phyloP scores from a whole-genome alignment of 2,329 filamentous ascomycete species.

The Trichoderma endophyticum region DNA sequence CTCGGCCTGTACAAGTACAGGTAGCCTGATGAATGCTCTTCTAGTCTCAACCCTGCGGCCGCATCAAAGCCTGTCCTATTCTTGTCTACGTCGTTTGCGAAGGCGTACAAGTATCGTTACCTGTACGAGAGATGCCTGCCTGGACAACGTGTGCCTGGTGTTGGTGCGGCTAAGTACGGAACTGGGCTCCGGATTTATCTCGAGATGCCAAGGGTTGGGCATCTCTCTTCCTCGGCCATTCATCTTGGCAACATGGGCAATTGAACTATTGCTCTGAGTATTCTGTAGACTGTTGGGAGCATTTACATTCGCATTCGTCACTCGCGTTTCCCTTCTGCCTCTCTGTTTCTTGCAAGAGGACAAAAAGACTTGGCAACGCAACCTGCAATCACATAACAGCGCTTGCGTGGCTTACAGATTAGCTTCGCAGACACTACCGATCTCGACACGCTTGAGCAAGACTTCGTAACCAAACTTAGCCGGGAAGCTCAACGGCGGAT shows the following conservation, averaged over 20 bases:
- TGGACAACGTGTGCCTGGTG: not conserved
- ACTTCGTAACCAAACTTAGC: not conserved
- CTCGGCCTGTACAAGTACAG: not conserved
- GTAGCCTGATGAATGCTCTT: not conserved
- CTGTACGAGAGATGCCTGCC: not conserved
- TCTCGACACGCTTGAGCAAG: not conserved
- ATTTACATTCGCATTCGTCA: not conserved
- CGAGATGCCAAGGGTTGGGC: not conserved
- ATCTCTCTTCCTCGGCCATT: not conserved
- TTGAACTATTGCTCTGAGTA: not conserved
- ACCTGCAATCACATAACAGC: not conserved
- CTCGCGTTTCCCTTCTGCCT: not conserved
- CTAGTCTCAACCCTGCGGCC: not conserved
- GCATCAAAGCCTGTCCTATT: not conserved
- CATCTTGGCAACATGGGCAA: not conserved
- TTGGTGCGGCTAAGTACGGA: not conserved
- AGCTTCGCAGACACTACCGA: not conserved
- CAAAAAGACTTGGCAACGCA: not conserved
- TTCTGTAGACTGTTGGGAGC: not conserved
- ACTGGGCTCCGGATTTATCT: not conserved
- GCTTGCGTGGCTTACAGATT: not conserved
- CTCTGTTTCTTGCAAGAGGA: not conserved
- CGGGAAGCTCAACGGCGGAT: not conserved
- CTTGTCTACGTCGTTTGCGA: not conserved
- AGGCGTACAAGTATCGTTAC: not conserved